Percentiles rank a stretch among this genome's conserved stretches.
phyloP scores from a whole-genome alignment of 2,329 filamentous ascomycete genomes.

The Exophiala phaeomuriformis region DNA sequence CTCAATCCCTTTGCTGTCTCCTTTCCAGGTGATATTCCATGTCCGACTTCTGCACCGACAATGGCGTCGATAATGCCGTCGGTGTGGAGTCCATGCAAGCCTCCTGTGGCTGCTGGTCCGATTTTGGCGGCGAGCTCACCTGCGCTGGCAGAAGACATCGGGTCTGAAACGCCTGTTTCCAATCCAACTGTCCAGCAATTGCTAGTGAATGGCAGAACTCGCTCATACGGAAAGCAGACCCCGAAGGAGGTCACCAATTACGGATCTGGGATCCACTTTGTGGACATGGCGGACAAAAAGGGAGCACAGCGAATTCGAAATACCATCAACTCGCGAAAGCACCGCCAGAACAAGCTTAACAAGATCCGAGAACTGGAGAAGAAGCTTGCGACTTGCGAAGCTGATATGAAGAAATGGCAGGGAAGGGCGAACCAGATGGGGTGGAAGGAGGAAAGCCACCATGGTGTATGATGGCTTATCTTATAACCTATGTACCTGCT shows the following conservation, averaged over 20 bases:
- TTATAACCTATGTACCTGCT: neutral
- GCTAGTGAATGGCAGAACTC: no score
- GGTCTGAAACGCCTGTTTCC: no score
- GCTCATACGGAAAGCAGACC: neutral
- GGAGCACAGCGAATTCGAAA: slow-evolving; percentile 25
- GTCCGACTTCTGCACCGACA: slow-evolving; percentile 1
- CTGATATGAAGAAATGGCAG: slow-evolving; percentile 21
- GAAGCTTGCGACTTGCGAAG: slow-evolving; percentile 18
- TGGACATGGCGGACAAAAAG: slow-evolving; percentile 26
- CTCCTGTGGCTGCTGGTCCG: neutral
- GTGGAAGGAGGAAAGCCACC: slow-evolving; percentile 12
- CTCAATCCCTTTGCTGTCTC: slow-evolving; percentile 24
- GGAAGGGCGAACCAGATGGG: slow-evolving; percentile 9
- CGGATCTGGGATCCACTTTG: slow-evolving; percentile 22
- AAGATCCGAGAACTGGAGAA: slow-evolving; percentile 25
- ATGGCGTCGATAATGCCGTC: neutral
- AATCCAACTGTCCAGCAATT: no score
- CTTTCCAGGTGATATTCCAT: slow-evolving; percentile 23
- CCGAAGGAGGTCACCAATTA: neutral
- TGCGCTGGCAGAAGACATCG: neutral
- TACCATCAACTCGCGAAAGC: slow-evolving; percentile 26
- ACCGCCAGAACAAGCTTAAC: slow-evolving; percentile 26
- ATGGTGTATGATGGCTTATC: neutral
- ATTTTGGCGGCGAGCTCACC: neutral
- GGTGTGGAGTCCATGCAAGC: neutral